phyloP scores from a whole-genome alignment of 1,139 yeast genomes.

The Torulaspora globosa region DNA sequence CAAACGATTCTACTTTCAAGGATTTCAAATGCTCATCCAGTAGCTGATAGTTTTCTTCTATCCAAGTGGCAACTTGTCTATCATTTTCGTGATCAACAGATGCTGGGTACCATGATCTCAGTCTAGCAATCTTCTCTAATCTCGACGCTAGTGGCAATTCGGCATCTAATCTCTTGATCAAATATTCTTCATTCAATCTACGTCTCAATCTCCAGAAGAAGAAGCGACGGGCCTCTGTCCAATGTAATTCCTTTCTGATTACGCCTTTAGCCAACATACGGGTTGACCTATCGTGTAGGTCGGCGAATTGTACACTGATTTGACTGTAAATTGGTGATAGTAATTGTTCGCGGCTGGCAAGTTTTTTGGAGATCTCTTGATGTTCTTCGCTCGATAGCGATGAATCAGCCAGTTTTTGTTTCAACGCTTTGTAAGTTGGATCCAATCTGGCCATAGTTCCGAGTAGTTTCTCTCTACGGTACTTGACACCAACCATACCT shows the following conservation, averaged over 20 bases:
- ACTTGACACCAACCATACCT: slow-evolving; percentile 98
- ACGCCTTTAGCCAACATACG: slow-evolving; percentile 96
- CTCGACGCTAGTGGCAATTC: slow-evolving; percentile 60
- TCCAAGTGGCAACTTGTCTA: slow-evolving; percentile 76
- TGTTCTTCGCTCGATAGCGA: slow-evolving; percentile 60
- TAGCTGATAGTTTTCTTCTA: slow-evolving; percentile 68
- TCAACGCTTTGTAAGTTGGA: slow-evolving; percentile 63
- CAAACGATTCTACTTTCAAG: slow-evolving; percentile 61
- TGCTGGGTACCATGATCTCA: slow-evolving; percentile 83
- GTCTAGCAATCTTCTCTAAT: slow-evolving; percentile 78
- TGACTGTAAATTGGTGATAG: slow-evolving; percentile 88
- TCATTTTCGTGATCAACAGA: slow-evolving; percentile 70
- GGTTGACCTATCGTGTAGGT: slow-evolving; percentile 93
- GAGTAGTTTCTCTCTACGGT: slow-evolving; percentile 85
- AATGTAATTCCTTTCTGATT: slow-evolving; percentile 76
- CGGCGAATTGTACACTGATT: slow-evolving; percentile 93
- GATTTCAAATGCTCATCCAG: slow-evolving; percentile 60
- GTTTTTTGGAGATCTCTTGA: slow-evolving; percentile 57
- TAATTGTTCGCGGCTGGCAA: slow-evolving; percentile 72
- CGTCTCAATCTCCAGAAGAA: slow-evolving; percentile 99
- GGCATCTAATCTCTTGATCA: slow-evolving; percentile 68
- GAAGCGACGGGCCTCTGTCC: slow-evolving; percentile 87
- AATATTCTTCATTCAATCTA: slow-evolving; percentile 88
- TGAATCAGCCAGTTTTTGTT: slow-evolving; percentile 52
- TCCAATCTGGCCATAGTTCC: slow-evolving; percentile 90